Conservation (phyloP, 768 basidiomycete species). For the Asterophora lycoperdoides region DNA sequence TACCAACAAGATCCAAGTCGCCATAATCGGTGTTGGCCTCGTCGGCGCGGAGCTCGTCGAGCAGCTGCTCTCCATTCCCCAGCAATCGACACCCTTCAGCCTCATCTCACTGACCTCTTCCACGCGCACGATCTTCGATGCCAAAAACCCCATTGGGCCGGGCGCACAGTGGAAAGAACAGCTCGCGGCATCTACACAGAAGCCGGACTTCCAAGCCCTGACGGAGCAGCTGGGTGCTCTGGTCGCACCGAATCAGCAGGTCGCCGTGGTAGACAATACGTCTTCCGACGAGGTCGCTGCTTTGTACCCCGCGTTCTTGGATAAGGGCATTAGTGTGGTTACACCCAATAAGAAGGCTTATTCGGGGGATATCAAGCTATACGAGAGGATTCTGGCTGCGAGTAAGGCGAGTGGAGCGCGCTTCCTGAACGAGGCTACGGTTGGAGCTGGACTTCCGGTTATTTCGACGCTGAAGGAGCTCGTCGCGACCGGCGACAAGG, state of each 20-base stretch:
- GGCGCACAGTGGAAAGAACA: slow-evolving; percentile 33
- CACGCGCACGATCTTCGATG: slow-evolving; percentile 51
- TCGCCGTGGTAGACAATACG: slow-evolving; percentile 89
- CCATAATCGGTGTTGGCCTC: slow-evolving; percentile 87
- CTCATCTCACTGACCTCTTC: slow-evolving; percentile 71
- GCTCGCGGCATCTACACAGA: slow-evolving; percentile 37
- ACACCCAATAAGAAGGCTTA: slow-evolving; percentile 99
- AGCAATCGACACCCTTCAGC: slow-evolving; percentile 50
- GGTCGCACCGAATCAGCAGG: slow-evolving; percentile 42
- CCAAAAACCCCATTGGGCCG: slow-evolving; percentile 38
- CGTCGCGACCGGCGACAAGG: slow-evolving; percentile 89
- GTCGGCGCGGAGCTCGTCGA: slow-evolving; percentile 85
- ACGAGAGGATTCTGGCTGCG: slow-evolving; percentile 60
- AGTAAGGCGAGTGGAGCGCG: slow-evolving; percentile 57
- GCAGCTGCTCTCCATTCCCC: slow-evolving; percentile 69
- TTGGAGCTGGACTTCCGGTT: slow-evolving; percentile 93
- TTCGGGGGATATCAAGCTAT: slow-evolving; percentile 67
- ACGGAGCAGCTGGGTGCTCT: slow-evolving; percentile 42
- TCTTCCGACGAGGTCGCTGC: slow-evolving; percentile 78
- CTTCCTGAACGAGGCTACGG: slow-evolving; percentile 85
- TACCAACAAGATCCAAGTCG: slow-evolving; percentile 45
- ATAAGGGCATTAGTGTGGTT: slow-evolving; percentile 77
- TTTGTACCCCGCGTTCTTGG: slow-evolving; percentile 77
- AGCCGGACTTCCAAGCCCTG: slow-evolving; percentile 45
- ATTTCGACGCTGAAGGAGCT: slow-evolving; percentile 90